Evolutionary conservation across 1,139 yeast species (phyloP), one percentile per base, ranked within the genome.

Genomic region (Lodderomyces jiufengensis): DNA sequence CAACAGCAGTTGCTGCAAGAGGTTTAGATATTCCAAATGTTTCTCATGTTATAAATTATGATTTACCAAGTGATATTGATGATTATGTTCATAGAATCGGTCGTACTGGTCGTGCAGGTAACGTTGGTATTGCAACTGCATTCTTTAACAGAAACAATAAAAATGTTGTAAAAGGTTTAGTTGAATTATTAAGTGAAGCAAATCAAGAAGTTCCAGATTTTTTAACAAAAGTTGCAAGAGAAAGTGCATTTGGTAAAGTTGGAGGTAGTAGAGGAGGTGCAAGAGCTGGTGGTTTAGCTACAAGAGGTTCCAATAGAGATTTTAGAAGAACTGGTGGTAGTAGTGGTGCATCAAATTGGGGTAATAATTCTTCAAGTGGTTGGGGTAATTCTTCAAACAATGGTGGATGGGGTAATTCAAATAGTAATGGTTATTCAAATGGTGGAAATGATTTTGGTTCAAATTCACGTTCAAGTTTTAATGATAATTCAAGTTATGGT

Each of bases 91-190:
- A 92, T 73, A 86, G 98, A 76, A 92, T 92, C 61, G 98, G 98
- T 77, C 94, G 98, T 83, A 92, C 98, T 56, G 98, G 98, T 69
- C 95, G 98, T 81, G 98, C 98, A 56, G 98, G 98, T 77, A 92
- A 92, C 73, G 81, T 84, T 48, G 98, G 98, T 84, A 76, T 85
- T 55, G 97, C 98, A 50, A 90, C 97, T 51, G 95, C 98, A 38
- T 92, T 92, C 75, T 87, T 92, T 71, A 92, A 92, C 83, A 84
- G 97, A 71, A 85, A 84, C 62, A 94, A 88, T 79, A 80, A 76
- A 61, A 88, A 88, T 59, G 76, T 92, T 56, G 94, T 80, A 50
- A 86, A 87, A 65, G 97, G 90, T 45, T 71, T 92, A 63, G 65
- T 87, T 57, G 96, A 86, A 43, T 77, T 94, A 54, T 80, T 92